Conservation (phyloP, 2,329 filamentous ascomycete species). For the Phaeomoniella chlamydospora region DNA sequence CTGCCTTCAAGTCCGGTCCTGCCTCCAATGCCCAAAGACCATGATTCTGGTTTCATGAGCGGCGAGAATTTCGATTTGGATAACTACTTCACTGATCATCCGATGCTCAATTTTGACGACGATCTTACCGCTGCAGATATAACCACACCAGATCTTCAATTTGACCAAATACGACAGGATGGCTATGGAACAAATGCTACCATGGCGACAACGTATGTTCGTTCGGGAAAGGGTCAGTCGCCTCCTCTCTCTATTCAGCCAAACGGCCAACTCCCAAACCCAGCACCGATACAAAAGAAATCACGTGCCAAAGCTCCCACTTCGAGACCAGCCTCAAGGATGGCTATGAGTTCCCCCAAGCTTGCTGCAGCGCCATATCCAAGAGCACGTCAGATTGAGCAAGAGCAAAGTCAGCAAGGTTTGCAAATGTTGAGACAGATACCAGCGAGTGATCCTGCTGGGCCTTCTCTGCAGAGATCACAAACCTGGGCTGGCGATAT, state of each 20-base stretch:
- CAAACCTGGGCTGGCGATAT: slow-evolving; percentile 26
- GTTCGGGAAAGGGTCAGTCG: background rate
- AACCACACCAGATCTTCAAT: background rate
- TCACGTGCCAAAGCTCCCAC: background rate
- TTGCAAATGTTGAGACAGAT: slow-evolving; percentile 19
- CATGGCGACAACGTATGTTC: background rate
- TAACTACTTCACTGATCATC: slow-evolving; percentile 10
- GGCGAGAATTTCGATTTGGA: slow-evolving; percentile 43
- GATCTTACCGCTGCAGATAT: background rate
- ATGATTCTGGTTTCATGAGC: slow-evolving; percentile 75
- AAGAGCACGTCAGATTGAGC: slow-evolving; percentile 10
- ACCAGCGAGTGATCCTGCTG: slow-evolving; percentile 37
- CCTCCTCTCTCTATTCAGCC: background rate
- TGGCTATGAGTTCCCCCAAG: slow-evolving; percentile 9
- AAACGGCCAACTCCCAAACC: slow-evolving; percentile 1
- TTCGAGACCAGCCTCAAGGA: slow-evolving; percentile 1
- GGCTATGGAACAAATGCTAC: background rate
- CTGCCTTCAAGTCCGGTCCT: slow-evolving; percentile 69
- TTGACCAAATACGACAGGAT: background rate
- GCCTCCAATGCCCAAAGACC: slow-evolving; percentile 39
- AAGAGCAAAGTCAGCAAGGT: slow-evolving; percentile 11
- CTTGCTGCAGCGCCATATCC: slow-evolving; percentile 11
- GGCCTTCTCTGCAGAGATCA: slow-evolving; percentile 24
- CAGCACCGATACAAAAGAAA: background rate
- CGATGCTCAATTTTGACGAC: slow-evolving; percentile 10